Conservation (phyloP, 2,329 filamentous ascomycete genomes). For the Neofusicoccum umdonicola region DNA sequence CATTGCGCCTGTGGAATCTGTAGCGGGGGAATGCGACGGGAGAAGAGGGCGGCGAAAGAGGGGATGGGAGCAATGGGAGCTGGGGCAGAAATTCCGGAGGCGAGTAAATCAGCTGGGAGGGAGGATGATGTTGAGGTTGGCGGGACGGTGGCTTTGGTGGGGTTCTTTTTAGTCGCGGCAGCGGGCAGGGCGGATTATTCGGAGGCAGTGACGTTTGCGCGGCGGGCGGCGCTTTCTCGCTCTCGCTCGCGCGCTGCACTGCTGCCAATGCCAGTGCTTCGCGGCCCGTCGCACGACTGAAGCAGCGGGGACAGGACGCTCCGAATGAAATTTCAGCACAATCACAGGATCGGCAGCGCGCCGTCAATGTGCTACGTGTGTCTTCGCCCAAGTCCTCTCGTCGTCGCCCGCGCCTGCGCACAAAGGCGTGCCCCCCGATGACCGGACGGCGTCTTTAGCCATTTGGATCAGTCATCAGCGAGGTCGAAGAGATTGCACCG, state of each 20-base stretch:
- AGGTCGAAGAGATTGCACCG: constrained; percentile 10
- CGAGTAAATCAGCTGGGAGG: neutral
- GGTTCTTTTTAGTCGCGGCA: constrained; percentile 6
- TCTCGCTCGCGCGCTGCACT: neutral
- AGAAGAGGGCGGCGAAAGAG: neutral
- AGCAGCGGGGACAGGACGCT: neutral
- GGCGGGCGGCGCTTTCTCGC: constrained; percentile 1
- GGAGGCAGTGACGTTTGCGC: constrained; percentile 14
- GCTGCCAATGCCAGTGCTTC: neutral
- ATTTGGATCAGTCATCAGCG: constrained; percentile 15
- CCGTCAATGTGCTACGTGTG: neutral
- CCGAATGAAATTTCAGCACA: constrained; percentile 12
- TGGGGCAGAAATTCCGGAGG: constrained; percentile 2
- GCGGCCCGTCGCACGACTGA: constrained; percentile 12
- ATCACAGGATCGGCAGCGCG: constrained; percentile 4
- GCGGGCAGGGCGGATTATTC: constrained; percentile 11
- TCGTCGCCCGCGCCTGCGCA: neutral
- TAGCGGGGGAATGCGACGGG: neutral
- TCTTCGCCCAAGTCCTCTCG: neutral
- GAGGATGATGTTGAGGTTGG: neutral
- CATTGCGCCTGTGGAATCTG: constrained; percentile 35
- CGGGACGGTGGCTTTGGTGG: constrained; percentile 15
- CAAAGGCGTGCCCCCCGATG: constrained; percentile 3
- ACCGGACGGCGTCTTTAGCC: constrained; percentile 11
- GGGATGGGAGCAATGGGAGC: neutral